Evolutionary conservation across 2,329 filamentous ascomycete genomes (phyloP).

Genomic region (Lasiodiplodia hormozganensis): DNA sequence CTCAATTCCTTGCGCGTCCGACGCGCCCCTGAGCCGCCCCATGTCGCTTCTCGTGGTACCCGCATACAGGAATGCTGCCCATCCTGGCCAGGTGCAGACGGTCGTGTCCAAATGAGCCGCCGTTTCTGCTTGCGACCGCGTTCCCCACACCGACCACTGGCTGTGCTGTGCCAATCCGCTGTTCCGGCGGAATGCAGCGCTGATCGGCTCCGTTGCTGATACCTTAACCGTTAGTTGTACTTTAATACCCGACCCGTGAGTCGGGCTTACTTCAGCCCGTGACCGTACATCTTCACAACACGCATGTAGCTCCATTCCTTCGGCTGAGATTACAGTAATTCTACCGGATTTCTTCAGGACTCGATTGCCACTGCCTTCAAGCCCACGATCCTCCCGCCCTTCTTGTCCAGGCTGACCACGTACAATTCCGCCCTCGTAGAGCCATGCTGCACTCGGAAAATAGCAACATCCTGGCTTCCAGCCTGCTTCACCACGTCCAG

Average conservation of each 20-base stretch:
- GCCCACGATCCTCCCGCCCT: slow-evolving; percentile 72
- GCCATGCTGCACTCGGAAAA: slow-evolving; percentile 73
- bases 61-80: slow-evolving; percentile 10
- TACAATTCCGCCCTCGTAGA: slow-evolving; percentile 78
- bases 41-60: slow-evolving; percentile 12
- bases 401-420: slow-evolving; percentile 69
- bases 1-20: neutral
- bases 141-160: neutral
- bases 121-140: slow-evolving; percentile 18
- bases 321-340: neutral
- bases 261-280: neutral
- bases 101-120: slow-evolving; percentile 11
- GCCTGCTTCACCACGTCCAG: slow-evolving; percentile 70
- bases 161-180: slow-evolving; percentile 3
- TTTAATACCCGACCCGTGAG: neutral
- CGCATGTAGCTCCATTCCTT: neutral
- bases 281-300: neutral
- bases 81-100: neutral
- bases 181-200: slow-evolving; percentile 13
- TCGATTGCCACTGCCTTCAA: slow-evolving; percentile 81
- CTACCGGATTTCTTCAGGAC: slow-evolving; percentile 40
- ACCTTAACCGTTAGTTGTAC: neutral
- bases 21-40: slow-evolving; percentile 15
- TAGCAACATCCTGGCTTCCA: slow-evolving; percentile 71
- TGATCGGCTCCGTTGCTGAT: slow-evolving; percentile 6